Evolutionary conservation across 345 rosid genomes (phyloP).

Genomic region (Erucastrum elatum): DNA sequence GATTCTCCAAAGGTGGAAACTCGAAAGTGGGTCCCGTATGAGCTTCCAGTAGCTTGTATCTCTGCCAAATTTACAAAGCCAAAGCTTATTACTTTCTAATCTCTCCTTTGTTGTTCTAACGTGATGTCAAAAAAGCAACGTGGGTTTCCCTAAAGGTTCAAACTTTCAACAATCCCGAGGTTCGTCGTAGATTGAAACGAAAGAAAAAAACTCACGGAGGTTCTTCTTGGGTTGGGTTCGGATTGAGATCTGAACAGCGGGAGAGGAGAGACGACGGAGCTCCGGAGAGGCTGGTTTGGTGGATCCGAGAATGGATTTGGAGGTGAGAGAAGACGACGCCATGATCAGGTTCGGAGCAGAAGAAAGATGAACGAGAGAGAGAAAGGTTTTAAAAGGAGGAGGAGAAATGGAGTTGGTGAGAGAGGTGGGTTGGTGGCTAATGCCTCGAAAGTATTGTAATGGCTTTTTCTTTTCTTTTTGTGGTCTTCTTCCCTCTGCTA

Average conservation of each 20-base stretch:
- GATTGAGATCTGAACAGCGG: constrained; percentile 46
- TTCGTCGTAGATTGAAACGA: too few species aligned
- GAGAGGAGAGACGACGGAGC: constrained; percentile 48
- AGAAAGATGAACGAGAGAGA: constrained; percentile 19
- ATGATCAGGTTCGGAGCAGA: constrained; percentile 26
- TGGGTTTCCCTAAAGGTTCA: background rate
- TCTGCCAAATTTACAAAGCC: constrained; percentile 44
- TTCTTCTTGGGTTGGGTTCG: constrained; percentile 47
- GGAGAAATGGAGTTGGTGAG: constrained; percentile 18
- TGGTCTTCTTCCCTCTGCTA: constrained; percentile 21
- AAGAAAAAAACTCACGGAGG: constrained; percentile 39
- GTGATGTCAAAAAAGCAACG: background rate
- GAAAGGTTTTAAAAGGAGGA: background rate
- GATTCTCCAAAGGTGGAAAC: constrained; percentile 95
- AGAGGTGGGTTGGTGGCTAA: constrained; percentile 36
- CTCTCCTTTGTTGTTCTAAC: background rate
- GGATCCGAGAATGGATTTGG: constrained; percentile 53
- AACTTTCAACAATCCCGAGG: background rate
- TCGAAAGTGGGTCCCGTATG: constrained; percentile 76
- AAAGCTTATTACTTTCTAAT: background rate
- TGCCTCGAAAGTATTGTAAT: background rate
- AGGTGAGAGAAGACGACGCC: constrained; percentile 54
- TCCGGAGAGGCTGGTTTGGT: constrained; percentile 42
- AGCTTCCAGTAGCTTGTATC: constrained; percentile 78
- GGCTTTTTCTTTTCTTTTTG: background rate